Percentiles rank a stretch among this genome's conserved stretches.
phyloP scores from a whole-genome alignment of 1,284 basidiomycete genomes.

The Limonomyces culmigenus region DNA sequence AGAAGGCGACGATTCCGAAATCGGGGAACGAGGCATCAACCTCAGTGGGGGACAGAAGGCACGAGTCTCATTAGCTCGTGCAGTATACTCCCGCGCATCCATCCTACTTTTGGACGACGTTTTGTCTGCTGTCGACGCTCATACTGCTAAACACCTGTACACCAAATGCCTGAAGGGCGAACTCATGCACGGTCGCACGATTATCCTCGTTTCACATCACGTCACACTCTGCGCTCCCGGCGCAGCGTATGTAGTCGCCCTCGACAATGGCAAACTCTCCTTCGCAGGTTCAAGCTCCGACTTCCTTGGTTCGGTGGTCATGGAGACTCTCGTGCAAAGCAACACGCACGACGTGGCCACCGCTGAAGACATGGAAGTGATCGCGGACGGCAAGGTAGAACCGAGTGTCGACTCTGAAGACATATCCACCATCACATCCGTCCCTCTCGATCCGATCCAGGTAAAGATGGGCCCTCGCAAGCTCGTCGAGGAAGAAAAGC shows the following conservation, averaged over 20 bases:
- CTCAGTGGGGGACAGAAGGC: slow-evolving; percentile 93
- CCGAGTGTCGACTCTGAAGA: slow-evolving; percentile 24
- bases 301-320: slow-evolving; percentile 52
- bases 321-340: slow-evolving; percentile 52
- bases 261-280: slow-evolving; percentile 75
- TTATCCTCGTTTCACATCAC: slow-evolving; percentile 84
- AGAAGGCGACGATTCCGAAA: slow-evolving; percentile 37
- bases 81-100: slow-evolving; percentile 84
- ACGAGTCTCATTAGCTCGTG: slow-evolving; percentile 76
- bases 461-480: slow-evolving; percentile 63
- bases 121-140: slow-evolving; percentile 71
- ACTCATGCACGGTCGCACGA: slow-evolving; percentile 63
- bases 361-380: slow-evolving; percentile 7
- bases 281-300: slow-evolving; percentile 54
- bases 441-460: slow-evolving; percentile 9
- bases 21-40: slow-evolving; percentile 79
- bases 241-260: slow-evolving; percentile 58
- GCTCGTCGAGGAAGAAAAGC: slow-evolving; percentile 80
- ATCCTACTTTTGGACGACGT: slow-evolving; percentile 84
- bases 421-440: slow-evolving; percentile 23
- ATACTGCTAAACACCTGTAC: slow-evolving; percentile 77
- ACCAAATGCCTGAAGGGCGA: slow-evolving; percentile 72
- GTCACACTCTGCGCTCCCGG: slow-evolving; percentile 63
- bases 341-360: slow-evolving; percentile 30
- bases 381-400: slow-evolving; percentile 10